Conservation (phyloP, 306 rosid genomes). For the Lagenaria siceraria region DNA sequence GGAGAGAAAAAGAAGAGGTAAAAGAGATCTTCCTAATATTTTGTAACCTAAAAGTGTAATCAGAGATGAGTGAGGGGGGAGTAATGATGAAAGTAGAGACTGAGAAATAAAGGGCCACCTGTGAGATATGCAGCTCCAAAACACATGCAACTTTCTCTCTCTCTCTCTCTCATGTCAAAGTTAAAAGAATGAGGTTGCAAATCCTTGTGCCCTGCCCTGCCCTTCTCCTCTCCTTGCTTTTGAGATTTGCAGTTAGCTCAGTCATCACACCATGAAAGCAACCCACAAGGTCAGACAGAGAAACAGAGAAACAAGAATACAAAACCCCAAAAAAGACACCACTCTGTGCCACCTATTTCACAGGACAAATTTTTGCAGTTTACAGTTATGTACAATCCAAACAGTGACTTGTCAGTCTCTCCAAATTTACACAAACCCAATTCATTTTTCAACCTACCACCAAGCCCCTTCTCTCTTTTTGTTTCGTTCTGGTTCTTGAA, state of each 20-base stretch:
- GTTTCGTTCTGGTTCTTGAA: not conserved
- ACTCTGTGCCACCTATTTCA: not conserved
- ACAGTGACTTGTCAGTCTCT: slow-evolving; percentile 3
- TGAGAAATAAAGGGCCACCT: slow-evolving; percentile 5
- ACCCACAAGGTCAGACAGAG: not conserved
- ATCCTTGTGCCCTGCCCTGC: not conserved
- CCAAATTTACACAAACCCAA: not conserved
- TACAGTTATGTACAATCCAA: not conserved
- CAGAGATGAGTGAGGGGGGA: not conserved
- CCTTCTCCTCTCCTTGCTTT: not conserved
- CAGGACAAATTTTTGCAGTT: slow-evolving; percentile 2
- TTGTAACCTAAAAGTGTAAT: not conserved
- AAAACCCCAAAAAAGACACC: not conserved
- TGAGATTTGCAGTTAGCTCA: not conserved
- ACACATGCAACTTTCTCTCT: slow-evolving; percentile 2
- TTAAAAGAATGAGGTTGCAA: not conserved
- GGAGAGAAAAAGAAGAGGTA: not conserved
- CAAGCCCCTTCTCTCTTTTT: not conserved
- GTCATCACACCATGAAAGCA: slow-evolving; percentile 2
- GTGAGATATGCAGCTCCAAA: not conserved
- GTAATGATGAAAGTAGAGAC: not conserved
- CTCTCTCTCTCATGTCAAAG: slow-evolving; percentile 5
- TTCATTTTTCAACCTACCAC: not conserved
- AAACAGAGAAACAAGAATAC: not conserved
- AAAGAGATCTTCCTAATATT: not conserved